Evolutionary conservation across 148 eudicot genomes (phyloP).

Genomic region (Bassia scoparia): DNA sequence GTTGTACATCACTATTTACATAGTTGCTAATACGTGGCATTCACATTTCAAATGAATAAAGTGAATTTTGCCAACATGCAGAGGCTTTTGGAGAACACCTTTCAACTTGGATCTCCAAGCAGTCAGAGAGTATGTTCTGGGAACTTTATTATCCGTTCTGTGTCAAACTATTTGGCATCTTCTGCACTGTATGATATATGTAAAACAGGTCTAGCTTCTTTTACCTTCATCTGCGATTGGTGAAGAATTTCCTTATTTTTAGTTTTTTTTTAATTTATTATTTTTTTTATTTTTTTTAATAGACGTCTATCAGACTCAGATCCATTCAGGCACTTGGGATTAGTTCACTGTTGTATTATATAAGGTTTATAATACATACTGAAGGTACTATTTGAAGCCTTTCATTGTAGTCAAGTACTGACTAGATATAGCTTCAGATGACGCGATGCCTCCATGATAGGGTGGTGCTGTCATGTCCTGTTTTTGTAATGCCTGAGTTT

Average conservation of each 20-base stretch:
- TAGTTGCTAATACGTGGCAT: neutral
- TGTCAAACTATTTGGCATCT: neutral
- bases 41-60: constrained; percentile 5
- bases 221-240: neutral
- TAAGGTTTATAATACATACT: neutral
- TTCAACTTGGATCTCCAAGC: constrained; percentile 92
- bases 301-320: too few relatives aligned
- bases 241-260: neutral
- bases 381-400: neutral
- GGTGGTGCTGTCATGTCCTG: neutral
- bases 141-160: neutral
- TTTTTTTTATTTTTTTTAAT: too few relatives aligned
- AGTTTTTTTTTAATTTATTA: too few relatives aligned
- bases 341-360: neutral
- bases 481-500: neutral
- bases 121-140: constrained; percentile 72
- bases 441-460: neutral
- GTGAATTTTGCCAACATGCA: constrained; percentile 34
- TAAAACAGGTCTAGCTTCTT: too few relatives aligned
- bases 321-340: neutral
- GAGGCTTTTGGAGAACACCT: constrained; percentile 96
- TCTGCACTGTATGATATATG: neutral
- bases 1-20: neutral
- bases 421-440: neutral
- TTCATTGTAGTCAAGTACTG: neutral